Evolutionary conservation across 2,329 filamentous ascomycete species (phyloP).

Genomic region (Elsinoe arachidis): DNA sequence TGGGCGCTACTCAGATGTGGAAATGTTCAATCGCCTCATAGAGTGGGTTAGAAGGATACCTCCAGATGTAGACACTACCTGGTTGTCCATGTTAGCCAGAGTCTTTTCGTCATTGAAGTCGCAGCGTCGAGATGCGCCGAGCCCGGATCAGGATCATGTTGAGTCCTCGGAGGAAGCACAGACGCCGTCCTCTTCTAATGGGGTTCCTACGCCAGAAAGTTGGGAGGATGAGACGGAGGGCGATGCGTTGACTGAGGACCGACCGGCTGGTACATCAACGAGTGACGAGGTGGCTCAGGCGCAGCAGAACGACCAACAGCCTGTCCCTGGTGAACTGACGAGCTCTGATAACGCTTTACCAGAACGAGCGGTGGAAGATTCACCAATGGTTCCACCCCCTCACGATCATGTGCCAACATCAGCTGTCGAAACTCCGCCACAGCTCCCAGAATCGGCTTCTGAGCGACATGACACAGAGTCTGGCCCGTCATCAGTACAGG

Average conservation of each 20-base stretch:
- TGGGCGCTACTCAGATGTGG: neutral
- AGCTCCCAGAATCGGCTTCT: no score
- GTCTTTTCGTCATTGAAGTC: neutral
- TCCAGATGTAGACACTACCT: constrained; percentile 3
- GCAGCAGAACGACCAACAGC: no score
- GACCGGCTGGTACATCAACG: no score
- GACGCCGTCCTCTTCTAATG: neutral
- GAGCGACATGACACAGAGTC: no score
- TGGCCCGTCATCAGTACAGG: no score
- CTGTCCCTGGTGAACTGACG: no score
- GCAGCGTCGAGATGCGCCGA: neutral
- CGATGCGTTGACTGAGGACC: neutral
- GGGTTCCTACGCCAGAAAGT: neutral
- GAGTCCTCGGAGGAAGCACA: neutral
- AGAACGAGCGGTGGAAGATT: no score
- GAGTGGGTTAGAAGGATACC: constrained; percentile 10
- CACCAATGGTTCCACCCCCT: no score
- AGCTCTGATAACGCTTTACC: no score
- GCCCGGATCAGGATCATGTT: neutral
- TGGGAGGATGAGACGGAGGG: neutral
- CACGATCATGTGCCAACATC: no score
- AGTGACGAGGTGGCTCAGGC: no score
- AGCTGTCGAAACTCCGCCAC: no score
- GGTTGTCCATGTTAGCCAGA: neutral
- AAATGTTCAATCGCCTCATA: constrained; percentile 1